phyloP scores from a whole-genome alignment of 805 yeast species.

The Zygoascus ofunaensis region DNA sequence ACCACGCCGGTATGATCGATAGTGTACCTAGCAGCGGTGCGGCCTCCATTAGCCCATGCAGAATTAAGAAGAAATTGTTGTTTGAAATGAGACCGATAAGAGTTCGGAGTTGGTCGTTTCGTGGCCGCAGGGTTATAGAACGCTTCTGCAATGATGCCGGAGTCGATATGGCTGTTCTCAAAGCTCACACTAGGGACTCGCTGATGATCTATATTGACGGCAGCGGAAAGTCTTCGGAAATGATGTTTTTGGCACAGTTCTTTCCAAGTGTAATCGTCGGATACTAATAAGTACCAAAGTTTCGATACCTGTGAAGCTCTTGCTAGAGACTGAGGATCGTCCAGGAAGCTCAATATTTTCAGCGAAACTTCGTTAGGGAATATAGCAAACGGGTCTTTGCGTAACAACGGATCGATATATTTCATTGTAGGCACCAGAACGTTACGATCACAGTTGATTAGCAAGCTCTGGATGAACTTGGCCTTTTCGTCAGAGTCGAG shows the following conservation, averaged over 20 bases:
- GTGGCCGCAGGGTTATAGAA: slow-evolving; percentile 28
- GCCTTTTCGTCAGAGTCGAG: slow-evolving; percentile 16
- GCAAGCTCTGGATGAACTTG: slow-evolving; percentile 19
- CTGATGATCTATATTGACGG: slow-evolving; percentile 17
- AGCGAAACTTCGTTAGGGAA: slow-evolving; percentile 77
- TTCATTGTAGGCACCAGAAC: slow-evolving; percentile 17
- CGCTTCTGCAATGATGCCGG: slow-evolving; percentile 22
- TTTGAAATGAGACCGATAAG: slow-evolving; percentile 32
- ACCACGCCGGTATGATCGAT: slow-evolving; percentile 32
- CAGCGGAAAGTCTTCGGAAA: slow-evolving; percentile 30
- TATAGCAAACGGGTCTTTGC: slow-evolving; percentile 35
- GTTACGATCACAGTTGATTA: slow-evolving; percentile 20
- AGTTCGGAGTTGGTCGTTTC: slow-evolving; percentile 23
- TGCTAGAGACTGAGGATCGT: slow-evolving; percentile 74
- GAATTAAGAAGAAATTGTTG: slow-evolving; percentile 32
- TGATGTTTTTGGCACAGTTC: slow-evolving; percentile 31
- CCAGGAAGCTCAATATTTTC: slow-evolving; percentile 75
- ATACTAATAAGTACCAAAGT: slow-evolving; percentile 50
- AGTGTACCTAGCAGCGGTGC: slow-evolving; percentile 32
- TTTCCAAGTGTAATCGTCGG: slow-evolving; percentile 37
- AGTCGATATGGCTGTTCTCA: slow-evolving; percentile 5
- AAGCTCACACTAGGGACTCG: slow-evolving; percentile 10
- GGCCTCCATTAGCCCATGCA: slow-evolving; percentile 36
- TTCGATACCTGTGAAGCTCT: slow-evolving; percentile 87
- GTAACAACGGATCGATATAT: slow-evolving; percentile 29